Conservation (phyloP, 257 asterid genomes). For the Euphrasia confusa region DNA sequence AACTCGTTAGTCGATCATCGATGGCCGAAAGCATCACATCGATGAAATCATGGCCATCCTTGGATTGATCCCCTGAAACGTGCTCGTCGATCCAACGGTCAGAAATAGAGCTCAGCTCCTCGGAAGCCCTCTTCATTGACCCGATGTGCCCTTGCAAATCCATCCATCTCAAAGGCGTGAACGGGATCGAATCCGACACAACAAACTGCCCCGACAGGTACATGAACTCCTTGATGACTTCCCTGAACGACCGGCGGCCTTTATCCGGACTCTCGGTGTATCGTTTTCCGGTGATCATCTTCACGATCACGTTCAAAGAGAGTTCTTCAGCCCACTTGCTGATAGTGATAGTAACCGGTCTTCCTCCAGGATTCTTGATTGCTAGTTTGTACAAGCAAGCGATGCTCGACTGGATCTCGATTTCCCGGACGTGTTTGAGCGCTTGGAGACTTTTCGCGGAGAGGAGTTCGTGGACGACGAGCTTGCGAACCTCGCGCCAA, state of each 20-base stretch:
- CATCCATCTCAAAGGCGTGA: slow-evolving; percentile 30
- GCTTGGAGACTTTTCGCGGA: slow-evolving; percentile 31
- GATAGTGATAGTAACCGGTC: slow-evolving; percentile 25
- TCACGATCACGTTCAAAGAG: slow-evolving; percentile 30
- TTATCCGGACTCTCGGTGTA: not conserved
- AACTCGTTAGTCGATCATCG: slow-evolving; percentile 23
- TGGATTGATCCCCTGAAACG: not conserved
- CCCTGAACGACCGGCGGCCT: not conserved
- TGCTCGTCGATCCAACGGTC: slow-evolving; percentile 43
- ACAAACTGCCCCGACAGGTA: slow-evolving; percentile 27
- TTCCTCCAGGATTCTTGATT: not conserved
- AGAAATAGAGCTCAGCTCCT: slow-evolving; percentile 32
- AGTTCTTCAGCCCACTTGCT: slow-evolving; percentile 31
- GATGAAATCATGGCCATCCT: slow-evolving; percentile 33
- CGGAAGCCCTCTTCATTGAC: slow-evolving; percentile 33
- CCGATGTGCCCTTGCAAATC: slow-evolving; percentile 36
- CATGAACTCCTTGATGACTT: slow-evolving; percentile 25
- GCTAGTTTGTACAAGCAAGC: not conserved
- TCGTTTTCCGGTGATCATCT: slow-evolving; percentile 37
- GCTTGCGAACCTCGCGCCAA: slow-evolving; percentile 43
- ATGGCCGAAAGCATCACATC: slow-evolving; percentile 41
- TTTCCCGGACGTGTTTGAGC: not conserved
- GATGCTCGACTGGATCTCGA: slow-evolving; percentile 12
- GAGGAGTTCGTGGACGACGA: slow-evolving; percentile 27
- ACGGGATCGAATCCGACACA: slow-evolving; percentile 31